phyloP scores from a whole-genome alignment of 2,329 filamentous ascomycete species.

The Pseudocercospora macadamiae region DNA sequence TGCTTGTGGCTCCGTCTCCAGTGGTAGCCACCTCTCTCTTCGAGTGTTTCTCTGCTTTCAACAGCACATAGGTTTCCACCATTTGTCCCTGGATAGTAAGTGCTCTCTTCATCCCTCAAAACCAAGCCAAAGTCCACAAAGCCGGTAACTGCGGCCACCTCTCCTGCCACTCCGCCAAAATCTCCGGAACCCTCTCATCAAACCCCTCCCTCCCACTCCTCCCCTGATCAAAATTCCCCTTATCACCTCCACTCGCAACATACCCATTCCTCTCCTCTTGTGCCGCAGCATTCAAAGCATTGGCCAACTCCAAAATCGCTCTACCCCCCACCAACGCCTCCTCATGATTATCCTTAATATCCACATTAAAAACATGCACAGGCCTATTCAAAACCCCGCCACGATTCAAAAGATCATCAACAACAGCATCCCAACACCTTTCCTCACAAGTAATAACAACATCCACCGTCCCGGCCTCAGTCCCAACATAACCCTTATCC shows the following conservation, averaged over 20 bases:
- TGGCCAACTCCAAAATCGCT: conserved; percentile 88
- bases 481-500: conserved; percentile 76
- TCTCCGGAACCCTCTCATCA: conserved; percentile 89
- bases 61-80: not conserved
- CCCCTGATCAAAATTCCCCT: conserved; percentile 71
- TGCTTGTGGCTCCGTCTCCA: too few species aligned
- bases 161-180: conserved; percentile 91
- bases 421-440: conserved; percentile 94
- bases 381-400: conserved; percentile 86
- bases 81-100: too few species aligned
- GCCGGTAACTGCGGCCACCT: conserved; percentile 89
- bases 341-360: conserved; percentile 98
- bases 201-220: conserved; percentile 73
- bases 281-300: conserved; percentile 80
- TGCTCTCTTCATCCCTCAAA: too few species aligned
- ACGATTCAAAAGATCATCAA: conserved; percentile 87
- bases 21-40: too few species aligned
- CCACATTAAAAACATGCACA: conserved; percentile 97
- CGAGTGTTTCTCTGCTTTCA: too few species aligned
- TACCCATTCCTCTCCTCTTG: conserved; percentile 76
- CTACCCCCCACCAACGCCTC: conserved; percentile 88
- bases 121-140: conserved; percentile 94
- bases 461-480: conserved; percentile 88
- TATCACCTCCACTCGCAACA: conserved; percentile 58
- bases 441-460: conserved; percentile 97